These are phyloP conservation scores for Leccinum solheimii DNA, from an alignment of 1,284 basidiomycete genomes.

Conservation along the genomic window DNA sequence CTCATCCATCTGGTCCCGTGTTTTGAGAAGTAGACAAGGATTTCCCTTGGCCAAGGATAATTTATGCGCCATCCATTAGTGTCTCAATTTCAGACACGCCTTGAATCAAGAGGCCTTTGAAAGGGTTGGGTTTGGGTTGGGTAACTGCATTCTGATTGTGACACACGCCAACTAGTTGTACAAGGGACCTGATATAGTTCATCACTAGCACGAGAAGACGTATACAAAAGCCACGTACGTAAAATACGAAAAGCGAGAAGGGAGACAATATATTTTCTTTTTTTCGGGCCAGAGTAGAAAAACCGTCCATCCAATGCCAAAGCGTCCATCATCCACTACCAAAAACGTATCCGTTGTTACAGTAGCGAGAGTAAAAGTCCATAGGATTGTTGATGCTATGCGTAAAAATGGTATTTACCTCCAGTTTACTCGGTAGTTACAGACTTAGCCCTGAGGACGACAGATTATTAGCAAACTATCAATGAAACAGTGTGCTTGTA, in stretches of 20 bases:
- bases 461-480: conserved; percentile 14
- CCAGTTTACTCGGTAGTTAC: conserved; percentile 76
- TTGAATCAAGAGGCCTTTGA: background rate
- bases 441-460: conserved; percentile 67
- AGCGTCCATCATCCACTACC: conserved; percentile 33
- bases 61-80: too few relatives aligned
- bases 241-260: background rate
- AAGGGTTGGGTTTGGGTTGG: background rate
- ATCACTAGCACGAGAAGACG: background rate
- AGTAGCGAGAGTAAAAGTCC: conserved; percentile 14
- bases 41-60: too few relatives aligned
- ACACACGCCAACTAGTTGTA: background rate
- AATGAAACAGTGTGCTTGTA: conserved; percentile 5
- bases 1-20: too few relatives aligned
- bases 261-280: conserved; percentile 2
- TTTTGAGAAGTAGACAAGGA: too few relatives aligned
- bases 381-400: conserved; percentile 1
- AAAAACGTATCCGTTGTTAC: conserved; percentile 27
- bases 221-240: background rate
- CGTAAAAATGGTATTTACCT: background rate
- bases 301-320: conserved; percentile 24
- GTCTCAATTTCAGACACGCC: too few relatives aligned
- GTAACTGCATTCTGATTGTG: background rate
- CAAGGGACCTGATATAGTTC: background rate
- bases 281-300: conserved; percentile 1